Evolutionary conservation across 768 basidiomycete species (phyloP), one percentile per base, ranked within the genome.

Genomic region (Mrakia blollopis): DNA sequence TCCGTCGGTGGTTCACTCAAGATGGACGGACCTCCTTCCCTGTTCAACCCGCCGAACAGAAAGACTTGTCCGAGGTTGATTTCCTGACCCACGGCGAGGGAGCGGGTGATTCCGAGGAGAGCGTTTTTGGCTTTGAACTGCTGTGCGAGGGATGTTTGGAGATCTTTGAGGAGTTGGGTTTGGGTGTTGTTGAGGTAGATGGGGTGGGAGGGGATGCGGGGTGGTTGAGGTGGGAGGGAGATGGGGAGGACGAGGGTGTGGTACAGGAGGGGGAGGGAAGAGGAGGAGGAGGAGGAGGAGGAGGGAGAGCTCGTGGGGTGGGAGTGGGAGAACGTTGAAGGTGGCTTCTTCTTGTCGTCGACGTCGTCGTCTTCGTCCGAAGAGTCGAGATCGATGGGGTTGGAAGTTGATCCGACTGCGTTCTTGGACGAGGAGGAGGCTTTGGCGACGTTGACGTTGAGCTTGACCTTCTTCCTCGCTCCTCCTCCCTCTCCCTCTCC

Each of bases 1-100:
- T 57, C 57, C 6, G n/a, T 57, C 35, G 65, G 65, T 3, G 14
- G 21, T 44, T 23, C 6, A 4, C 11, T 18, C 35, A 35, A 21
- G 3, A 39, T 41, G 39, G 39, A 39, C 25, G 39, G 65, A 0
- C 35, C 37, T 68, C 21, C 65, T 2, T 21, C 37, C 21, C 39
- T 25, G 13, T 9, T 25, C 0, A 68, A 23, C 1, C 18, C 47
- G 5, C 47, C 35, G 14, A 68, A 68, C 18, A 68, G 65, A 13
- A 39, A 68, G 35, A 68, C 65, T 6, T 39, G 21, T 23, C 65
- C 65, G 10, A 68, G 21, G 37, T 68, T 68, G 65, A 68, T 68
- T 39, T 68, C 65, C 23, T 68, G 39, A 7, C 37, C 65, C 16
- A 7, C 62, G 14, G 3, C 8, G 63, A 21, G 35, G 1, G 4